phyloP scores from a whole-genome alignment of 108 stramenopile species.

The Nitzschia putrida region DNA sequence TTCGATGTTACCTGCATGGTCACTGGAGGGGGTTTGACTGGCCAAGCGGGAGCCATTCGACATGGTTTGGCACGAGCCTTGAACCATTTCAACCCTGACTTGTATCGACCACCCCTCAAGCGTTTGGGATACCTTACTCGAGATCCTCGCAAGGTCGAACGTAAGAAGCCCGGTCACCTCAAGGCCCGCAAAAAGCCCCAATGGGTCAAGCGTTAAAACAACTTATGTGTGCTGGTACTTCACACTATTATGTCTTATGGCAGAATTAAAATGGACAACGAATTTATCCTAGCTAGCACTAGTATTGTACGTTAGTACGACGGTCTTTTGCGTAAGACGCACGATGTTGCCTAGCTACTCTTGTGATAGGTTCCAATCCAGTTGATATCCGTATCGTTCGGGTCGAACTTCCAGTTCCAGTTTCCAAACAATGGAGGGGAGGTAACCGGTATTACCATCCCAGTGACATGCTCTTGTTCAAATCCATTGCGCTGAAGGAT shows the following conservation, averaged over 20 bases:
- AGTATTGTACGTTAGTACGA: too few species aligned
- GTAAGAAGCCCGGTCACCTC: conserved; percentile 94
- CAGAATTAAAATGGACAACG: too few species aligned
- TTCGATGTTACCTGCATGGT: conserved; percentile 86
- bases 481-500: conserved; percentile 32
- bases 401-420: conserved; percentile 74
- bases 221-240: background rate
- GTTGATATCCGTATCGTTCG: conserved; percentile 70
- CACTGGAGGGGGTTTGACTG: conserved; percentile 84
- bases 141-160: conserved; percentile 95
- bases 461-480: conserved; percentile 34
- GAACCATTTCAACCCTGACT: conserved; percentile 89
- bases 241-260: background rate
- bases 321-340: too few species aligned
- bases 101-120: conserved; percentile 88
- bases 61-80: conserved; percentile 92
- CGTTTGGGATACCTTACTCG: conserved; percentile 87
- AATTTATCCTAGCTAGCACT: background rate
- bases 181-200: conserved; percentile 97
- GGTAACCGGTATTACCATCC: conserved; percentile 51
- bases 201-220: conserved; percentile 94
- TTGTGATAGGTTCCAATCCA: conserved; percentile 81
- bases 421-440: conserved; percentile 38
- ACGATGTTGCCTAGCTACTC: too few species aligned
- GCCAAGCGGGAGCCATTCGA: conserved; percentile 93